phyloP scores from a whole-genome alignment of 805 yeast species.

The Teunomyces gatunensis region DNA sequence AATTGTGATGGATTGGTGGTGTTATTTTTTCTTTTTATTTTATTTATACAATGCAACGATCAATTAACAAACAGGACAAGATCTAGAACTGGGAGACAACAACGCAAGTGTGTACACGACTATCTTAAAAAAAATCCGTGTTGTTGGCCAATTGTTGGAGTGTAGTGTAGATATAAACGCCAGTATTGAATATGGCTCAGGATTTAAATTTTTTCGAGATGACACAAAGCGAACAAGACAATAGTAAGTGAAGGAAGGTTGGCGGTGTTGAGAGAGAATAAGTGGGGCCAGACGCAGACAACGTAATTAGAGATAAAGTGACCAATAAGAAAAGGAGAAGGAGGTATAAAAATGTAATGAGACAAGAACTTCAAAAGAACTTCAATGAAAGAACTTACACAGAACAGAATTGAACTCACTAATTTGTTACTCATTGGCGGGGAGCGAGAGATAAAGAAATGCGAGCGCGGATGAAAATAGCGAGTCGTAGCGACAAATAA shows the following conservation, averaged over 20 bases:
- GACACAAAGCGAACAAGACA: not conserved
- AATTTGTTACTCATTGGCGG: not conserved
- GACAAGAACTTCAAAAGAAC: no score
- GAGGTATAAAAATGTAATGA: no score
- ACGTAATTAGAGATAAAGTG: not conserved
- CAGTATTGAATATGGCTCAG: not conserved
- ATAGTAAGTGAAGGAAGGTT: not conserved
- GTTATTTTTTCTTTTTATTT: no score
- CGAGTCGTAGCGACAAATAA: no score
- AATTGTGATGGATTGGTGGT: no score
- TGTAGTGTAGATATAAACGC: not conserved
- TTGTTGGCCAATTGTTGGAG: no score
- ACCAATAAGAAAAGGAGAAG: not conserved
- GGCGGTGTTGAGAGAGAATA: not conserved
- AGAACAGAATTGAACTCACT: not conserved
- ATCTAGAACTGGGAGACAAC: not conserved
- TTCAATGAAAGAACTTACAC: not conserved
- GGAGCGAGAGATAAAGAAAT: not conserved
- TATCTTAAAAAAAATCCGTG: no score
- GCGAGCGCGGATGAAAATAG: no score
- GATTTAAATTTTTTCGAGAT: conserved; percentile 1
- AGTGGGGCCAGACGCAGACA: not conserved
- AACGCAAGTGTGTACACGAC: no score
- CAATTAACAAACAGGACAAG: not conserved
- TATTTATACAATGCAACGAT: not conserved